phyloP scores from a whole-genome alignment of 108 stramenopile genomes.

The Fragilariopsis cylindrus region DNA sequence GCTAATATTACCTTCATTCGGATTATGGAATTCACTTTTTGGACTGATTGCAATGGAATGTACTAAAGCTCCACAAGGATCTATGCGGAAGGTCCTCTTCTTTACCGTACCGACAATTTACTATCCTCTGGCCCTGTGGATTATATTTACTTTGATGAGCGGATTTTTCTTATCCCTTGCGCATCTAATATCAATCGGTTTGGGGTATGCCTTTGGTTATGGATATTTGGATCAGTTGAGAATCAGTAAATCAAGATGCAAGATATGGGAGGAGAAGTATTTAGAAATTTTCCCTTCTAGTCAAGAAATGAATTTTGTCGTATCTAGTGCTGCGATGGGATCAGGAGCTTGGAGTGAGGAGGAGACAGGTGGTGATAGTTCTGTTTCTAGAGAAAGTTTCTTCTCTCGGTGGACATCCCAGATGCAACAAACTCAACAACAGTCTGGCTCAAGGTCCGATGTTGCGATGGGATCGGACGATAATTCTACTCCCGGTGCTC shows the following conservation, averaged over 20 bases:
- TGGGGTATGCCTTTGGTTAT: slow-evolving; percentile 70
- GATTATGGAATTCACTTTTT: slow-evolving; percentile 78
- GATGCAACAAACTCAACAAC: neutral
- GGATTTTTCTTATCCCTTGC: slow-evolving; percentile 40
- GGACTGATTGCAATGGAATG: slow-evolving; percentile 78
- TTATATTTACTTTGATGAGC: slow-evolving; percentile 71
- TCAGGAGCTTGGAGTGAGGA: slow-evolving; percentile 48
- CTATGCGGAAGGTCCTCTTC: slow-evolving; percentile 65
- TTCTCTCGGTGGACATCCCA: neutral
- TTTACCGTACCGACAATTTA: slow-evolving; percentile 61
- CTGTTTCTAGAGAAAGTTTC: neutral
- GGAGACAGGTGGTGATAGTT: neutral
- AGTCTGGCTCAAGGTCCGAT: neutral
- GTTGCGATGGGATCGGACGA: slow-evolving; percentile 15
- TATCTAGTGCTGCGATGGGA: slow-evolving; percentile 36
- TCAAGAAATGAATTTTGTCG: slow-evolving; percentile 43
- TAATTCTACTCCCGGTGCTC: neutral
- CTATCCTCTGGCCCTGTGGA: slow-evolving; percentile 73
- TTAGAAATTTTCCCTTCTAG: slow-evolving; percentile 29
- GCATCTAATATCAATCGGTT: slow-evolving; percentile 64
- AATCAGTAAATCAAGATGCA: slow-evolving; percentile 25
- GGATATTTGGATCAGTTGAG: slow-evolving; percentile 42
- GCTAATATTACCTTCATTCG: slow-evolving; percentile 41
- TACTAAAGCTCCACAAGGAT: slow-evolving; percentile 57
- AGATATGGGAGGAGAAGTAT: slow-evolving; percentile 49